These are phyloP conservation scores for Debaryomycetaceae sp. DNA, from an alignment of 1,139 yeast genomes.

Conservation along the genomic window DNA sequence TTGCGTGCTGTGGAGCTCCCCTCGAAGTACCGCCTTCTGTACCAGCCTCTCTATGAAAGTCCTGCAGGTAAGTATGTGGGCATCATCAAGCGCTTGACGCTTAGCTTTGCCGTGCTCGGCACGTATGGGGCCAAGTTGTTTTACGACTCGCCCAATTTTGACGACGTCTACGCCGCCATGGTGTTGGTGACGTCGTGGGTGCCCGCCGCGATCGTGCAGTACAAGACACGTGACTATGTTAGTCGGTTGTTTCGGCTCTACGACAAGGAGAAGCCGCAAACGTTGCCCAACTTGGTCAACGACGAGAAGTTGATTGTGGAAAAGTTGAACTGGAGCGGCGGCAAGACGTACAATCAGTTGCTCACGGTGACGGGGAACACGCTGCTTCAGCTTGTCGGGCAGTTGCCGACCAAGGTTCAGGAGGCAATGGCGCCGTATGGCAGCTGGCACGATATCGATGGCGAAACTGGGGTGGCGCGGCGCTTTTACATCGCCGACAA, in stretches of 20 bases:
- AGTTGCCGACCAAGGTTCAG: slow-evolving; percentile 20
- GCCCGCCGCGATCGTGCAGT: slow-evolving; percentile 52
- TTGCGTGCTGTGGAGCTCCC: slow-evolving; percentile 30
- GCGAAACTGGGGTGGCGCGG: slow-evolving; percentile 29
- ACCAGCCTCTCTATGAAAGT: slow-evolving; percentile 52
- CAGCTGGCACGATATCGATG: slow-evolving; percentile 51
- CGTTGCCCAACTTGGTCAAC: slow-evolving; percentile 52
- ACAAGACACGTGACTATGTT: slow-evolving; percentile 63
- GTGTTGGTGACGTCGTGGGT: slow-evolving; percentile 34
- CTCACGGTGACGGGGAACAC: slow-evolving; percentile 43
- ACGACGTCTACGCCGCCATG: slow-evolving; percentile 47
- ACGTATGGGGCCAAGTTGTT: slow-evolving; percentile 52
- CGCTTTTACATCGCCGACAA: slow-evolving; percentile 64
- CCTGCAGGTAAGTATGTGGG: slow-evolving; percentile 56
- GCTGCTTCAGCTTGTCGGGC: slow-evolving; percentile 34
- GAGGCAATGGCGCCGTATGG: slow-evolving; percentile 47
- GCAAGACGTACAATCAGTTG: slow-evolving; percentile 59
- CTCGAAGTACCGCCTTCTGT: slow-evolving; percentile 44
- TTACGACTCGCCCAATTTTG: slow-evolving; percentile 52
- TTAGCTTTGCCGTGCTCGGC: slow-evolving; percentile 54
- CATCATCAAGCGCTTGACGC: slow-evolving; percentile 47
- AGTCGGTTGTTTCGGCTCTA: slow-evolving; percentile 69
- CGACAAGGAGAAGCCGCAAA: slow-evolving; percentile 59
- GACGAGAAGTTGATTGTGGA: slow-evolving; percentile 70
- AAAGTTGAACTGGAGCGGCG: slow-evolving; percentile 63